Base-by-base conservation (phyloP, 257 asterid species). In the Solanum acaule region DNA sequence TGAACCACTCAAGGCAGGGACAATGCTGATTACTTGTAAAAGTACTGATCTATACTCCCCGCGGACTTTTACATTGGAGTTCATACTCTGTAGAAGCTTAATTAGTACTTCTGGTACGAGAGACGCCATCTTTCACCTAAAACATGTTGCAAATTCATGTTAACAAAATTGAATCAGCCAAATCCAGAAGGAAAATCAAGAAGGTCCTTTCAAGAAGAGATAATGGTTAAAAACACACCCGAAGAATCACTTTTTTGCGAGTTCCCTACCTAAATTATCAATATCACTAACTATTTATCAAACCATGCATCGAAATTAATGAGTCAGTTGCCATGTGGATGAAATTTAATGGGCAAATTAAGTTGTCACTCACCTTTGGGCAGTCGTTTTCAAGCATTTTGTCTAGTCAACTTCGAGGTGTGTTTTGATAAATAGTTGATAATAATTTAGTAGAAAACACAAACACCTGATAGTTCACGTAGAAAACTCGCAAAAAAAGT, bases 1-100 rank as follows among this genome's bases (percentile, higher is more conserved):
- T 0, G 97, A 90, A 29, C 98, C 99, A 79, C 38, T 79, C 85
- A 79, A 89, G 25, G 98, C 99, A 2, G 98, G 98, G 38, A 96
- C 99, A 27, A 96, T 96, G 93, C 96, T 94, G 92, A 95, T 93
- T 56, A 94, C 98, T 85, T 96, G 98, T 59, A 96, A 82, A 2
- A 96, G 95, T 38, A 94, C 89, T 6, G 98, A 95, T 7, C 98
- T 87, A 29, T 96, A 81, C 86, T 93, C 98, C 1, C 99, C 98
- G 1, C 97, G 94, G 16, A 95, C 93, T 87, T 95, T 95, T 3
- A 90, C 83, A 92, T 90, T 94, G 63, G 99, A 94, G 71, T 95
- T 87, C 13, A 95, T 95, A 8, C 90, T 93, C 81, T 95, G 95
- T 27, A 96, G 98, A 88, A 96, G 98, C 87, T 96, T 95, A 72